A percentile compares a stretch with the other conserved stretches of the same genome.
These are phyloP conservation scores for button mushroom (Agaricus bisporus) DNA, from an alignment of 768 basidiomycete genomes.

Conservation along the genomic window DNA sequence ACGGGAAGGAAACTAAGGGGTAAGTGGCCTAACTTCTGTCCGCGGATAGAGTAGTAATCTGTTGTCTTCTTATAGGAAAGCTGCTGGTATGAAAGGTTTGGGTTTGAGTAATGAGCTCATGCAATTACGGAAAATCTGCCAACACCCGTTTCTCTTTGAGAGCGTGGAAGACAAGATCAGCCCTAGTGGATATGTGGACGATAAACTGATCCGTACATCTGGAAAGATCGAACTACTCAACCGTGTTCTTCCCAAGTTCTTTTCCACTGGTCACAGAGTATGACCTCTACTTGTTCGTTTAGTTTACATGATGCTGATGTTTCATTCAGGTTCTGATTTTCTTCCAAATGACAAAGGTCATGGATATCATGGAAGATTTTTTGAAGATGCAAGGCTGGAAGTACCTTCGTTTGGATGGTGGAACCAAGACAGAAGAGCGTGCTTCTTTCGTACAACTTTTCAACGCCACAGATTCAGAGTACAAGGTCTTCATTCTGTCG, in stretches of 20 bases:
- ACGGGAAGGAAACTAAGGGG: conserved; percentile 74
- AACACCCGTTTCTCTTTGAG: conserved; percentile 95
- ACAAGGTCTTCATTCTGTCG: conserved; percentile 89
- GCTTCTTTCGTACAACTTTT: conserved; percentile 81
- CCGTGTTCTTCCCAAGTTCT: conserved; percentile 92
- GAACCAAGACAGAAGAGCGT: conserved; percentile 94
- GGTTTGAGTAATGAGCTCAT: conserved; percentile 93
- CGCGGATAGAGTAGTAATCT: conserved; percentile 6
- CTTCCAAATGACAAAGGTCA: conserved; percentile 99
- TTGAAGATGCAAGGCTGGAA: conserved; percentile 82
- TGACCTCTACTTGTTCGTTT: conserved; percentile 14
- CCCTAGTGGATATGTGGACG: conserved; percentile 74
- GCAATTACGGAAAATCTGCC: conserved; percentile 97
- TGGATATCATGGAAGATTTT: conserved; percentile 98
- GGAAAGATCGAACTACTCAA: conserved; percentile 93
- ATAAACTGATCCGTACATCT: conserved; percentile 77
- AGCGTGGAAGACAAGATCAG: conserved; percentile 94
- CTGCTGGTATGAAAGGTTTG: conserved; percentile 77
- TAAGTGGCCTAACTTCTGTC: conserved; percentile 25
- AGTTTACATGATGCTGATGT: conserved; percentile 4
- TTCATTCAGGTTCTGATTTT: conserved; percentile 82
- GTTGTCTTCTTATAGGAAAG: conserved; percentile 39
- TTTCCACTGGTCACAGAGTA: conserved; percentile 85
- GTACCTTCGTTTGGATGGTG: conserved; percentile 91
- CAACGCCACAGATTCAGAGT: conserved; percentile 85